Conservation (phyloP, 371 early-diverging fungal species). For the Phascolomyces articulosus region DNA sequence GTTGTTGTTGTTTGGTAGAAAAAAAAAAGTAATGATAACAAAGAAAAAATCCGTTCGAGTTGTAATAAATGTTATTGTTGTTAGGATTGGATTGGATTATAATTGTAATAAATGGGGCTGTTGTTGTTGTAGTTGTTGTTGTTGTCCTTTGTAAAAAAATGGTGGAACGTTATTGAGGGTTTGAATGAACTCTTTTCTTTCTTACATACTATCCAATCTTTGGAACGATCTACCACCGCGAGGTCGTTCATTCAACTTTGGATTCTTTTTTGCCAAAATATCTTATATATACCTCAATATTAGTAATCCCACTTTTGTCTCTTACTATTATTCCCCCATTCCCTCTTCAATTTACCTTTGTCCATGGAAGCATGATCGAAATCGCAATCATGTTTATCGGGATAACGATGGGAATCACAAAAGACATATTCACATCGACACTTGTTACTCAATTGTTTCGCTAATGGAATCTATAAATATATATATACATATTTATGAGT, state of each 20-base stretch:
- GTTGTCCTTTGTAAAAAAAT: too few species aligned
- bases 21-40: too few species aligned
- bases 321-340: neutral
- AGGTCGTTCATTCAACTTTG: conserved; percentile 77
- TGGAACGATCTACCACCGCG: conserved; percentile 81
- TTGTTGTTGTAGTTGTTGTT: too few species aligned
- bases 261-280: conserved; percentile 76
- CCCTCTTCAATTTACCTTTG: conserved; percentile 37
- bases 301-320: too few species aligned
- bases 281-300: too few species aligned
- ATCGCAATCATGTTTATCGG: conserved; percentile 79
- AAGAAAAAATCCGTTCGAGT: too few species aligned
- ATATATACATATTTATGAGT: neutral
- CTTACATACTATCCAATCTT: conserved; percentile 63
- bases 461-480: conserved; percentile 65
- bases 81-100: too few species aligned
- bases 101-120: too few species aligned
- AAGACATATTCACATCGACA: conserved; percentile 82
- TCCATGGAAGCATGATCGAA: conserved; percentile 78
- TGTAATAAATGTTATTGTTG: too few species aligned
- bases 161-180: neutral
- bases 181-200: neutral
- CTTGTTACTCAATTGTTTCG: conserved; percentile 82
- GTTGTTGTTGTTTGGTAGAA: too few species aligned
- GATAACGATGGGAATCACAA: conserved; percentile 80